Base-by-base conservation (phyloP, 2,329 filamentous ascomycete species). In the Daldinia sp. region DNA sequence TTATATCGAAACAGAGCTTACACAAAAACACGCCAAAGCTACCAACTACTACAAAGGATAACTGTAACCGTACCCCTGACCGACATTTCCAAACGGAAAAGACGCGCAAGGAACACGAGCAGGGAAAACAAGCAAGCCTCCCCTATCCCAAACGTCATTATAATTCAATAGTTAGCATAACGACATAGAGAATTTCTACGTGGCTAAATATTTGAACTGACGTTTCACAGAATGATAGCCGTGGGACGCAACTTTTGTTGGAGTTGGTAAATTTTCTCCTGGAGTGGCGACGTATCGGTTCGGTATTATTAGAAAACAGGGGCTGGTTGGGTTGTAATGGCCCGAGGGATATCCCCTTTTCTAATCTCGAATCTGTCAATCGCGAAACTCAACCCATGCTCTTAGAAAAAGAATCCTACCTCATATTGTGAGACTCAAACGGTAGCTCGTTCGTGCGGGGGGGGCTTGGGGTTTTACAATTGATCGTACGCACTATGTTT, bases 231-330 rank as follows among this genome's bases (percentile, higher is more conserved):
- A 48, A 30, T 19, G 9, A 23, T 13, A 3, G 13, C 13, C 15
- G 10, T 10, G 7, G 13, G 10, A 25, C 4, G 23, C 3, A 45
- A 27, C 3, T n/a, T 6, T 15, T 45, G 2, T 25, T 13, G 39
- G 39, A 27, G 11, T 8, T 7, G 21, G 6, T 27, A 45, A n/a
- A 35, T 15, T 27, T 27, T 25, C 39, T 43, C 11, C 21, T 25
- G 6, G 17, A 21, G 15, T n/a, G 35, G 23, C 25, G 32, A 7
- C 25, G 11, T 47, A 54, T 54, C 35, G 25, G 10, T n/a, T 25
- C 27, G 11, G 21, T 35, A 41, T 53, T 37, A 58, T 54, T 27
- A 50, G 19, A 34, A 52, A 25, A 50, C 48, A 52, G 53, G 59
- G 59, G 41, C 45, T 30, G 4, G 23, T 6, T 53, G 13, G 39